Percentiles rank a stretch among this genome's conserved stretches.
These are phyloP conservation scores for Plectosphaerella cucumerina DNA, from an alignment of 2,329 filamentous ascomycete species.

Conservation along the genomic window DNA sequence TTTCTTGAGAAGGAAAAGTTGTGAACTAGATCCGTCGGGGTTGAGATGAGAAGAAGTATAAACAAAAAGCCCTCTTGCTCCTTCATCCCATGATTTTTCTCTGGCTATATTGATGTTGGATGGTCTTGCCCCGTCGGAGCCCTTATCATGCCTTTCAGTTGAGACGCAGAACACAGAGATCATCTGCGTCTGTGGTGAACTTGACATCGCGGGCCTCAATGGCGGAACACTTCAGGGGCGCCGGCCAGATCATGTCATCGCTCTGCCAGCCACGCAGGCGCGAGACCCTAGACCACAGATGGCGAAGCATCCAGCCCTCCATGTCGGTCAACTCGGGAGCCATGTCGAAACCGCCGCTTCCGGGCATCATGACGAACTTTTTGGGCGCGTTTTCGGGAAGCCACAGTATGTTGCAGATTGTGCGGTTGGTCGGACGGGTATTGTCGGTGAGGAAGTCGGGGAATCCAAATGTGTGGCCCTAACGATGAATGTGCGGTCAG, in stretches of 20 bases:
- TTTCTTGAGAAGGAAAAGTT: too few species aligned
- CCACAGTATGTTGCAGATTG: constrained; percentile 1
- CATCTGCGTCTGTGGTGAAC: neutral
- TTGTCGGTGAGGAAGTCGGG: neutral
- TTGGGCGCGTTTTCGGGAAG: constrained; percentile 1
- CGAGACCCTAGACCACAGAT: constrained; percentile 2
- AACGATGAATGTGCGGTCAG: neutral
- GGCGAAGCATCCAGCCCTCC: constrained; percentile 2
- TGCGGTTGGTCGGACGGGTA: neutral
- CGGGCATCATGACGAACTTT: constrained; percentile 3
- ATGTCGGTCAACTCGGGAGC: neutral
- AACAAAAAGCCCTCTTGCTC: too few species aligned
- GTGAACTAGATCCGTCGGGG: too few species aligned
- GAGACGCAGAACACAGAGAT: neutral
- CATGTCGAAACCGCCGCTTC: constrained; percentile 1
- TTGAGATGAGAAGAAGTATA: too few species aligned
- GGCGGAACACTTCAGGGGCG: neutral
- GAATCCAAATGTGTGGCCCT: constrained; percentile 4
- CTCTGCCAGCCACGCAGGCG: neutral
- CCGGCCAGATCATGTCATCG: neutral
- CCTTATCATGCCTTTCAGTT: too few species aligned
- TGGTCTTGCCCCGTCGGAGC: too few species aligned
- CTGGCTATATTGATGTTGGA: too few species aligned
- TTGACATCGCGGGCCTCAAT: neutral
- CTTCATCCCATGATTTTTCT: too few species aligned